Conservation (phyloP, 2,329 filamentous ascomycete genomes). For the Aspergillus viridinutans region DNA sequence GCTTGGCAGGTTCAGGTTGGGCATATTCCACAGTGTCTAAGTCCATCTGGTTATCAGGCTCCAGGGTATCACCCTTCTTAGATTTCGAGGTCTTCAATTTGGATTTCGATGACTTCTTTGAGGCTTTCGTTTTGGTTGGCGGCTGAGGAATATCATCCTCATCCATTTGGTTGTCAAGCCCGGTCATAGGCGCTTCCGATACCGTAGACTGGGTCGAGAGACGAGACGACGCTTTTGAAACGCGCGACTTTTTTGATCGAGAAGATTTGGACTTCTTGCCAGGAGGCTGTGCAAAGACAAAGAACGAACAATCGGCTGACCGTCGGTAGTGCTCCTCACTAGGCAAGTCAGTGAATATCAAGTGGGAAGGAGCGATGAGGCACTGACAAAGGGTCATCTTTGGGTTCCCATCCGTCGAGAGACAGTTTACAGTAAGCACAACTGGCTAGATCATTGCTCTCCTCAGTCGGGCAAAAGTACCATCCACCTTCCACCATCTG, state of each 20-base stretch:
- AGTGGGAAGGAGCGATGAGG: constrained; percentile 17
- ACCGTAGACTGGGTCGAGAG: constrained; percentile 51
- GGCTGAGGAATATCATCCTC: constrained; percentile 51
- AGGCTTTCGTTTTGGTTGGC: constrained; percentile 51
- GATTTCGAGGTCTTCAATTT: constrained; percentile 34
- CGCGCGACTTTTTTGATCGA: constrained; percentile 50
- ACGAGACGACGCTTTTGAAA: constrained; percentile 68
- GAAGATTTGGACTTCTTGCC: constrained; percentile 56
- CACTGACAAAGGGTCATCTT: constrained; percentile 80
- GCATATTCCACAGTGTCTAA: constrained; percentile 23
- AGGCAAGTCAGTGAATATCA: constrained; percentile 11
- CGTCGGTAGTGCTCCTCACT: constrained; percentile 83
- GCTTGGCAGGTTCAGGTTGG: constrained; percentile 29
- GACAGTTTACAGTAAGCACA: constrained; percentile 88
- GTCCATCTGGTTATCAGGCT: constrained; percentile 37
- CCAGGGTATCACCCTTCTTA: constrained; percentile 41
- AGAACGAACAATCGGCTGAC: constrained; percentile 77
- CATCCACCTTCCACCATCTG: constrained; percentile 88
- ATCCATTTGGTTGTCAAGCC: constrained; percentile 52
- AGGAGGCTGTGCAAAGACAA: constrained; percentile 56
- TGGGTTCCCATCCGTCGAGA: constrained; percentile 90
- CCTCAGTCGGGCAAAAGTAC: constrained; percentile 82
- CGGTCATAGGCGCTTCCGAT: constrained; percentile 43
- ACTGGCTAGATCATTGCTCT: constrained; percentile 82
- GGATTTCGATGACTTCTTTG: constrained; percentile 39